phyloP scores from a whole-genome alignment of 2,329 filamentous ascomycete species.

The Colletotrichum lentis region DNA sequence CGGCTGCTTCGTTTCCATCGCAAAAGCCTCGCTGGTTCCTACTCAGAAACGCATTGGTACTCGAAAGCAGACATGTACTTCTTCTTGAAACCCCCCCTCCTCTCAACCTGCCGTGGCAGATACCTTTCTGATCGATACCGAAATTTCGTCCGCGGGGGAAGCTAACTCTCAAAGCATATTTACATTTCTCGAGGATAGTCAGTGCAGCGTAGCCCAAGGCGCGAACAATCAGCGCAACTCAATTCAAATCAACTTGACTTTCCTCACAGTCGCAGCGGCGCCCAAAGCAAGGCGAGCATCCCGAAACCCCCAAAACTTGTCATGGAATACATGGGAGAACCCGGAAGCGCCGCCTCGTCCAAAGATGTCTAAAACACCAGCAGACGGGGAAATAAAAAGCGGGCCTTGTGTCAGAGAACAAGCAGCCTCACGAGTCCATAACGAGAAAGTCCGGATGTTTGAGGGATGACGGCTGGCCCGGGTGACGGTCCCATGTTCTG shows the following conservation, averaged over 20 bases:
- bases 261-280: neutral
- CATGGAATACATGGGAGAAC: neutral
- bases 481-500: constrained; percentile 9
- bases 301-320: neutral
- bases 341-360: constrained; percentile 1
- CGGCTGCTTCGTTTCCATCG: neutral
- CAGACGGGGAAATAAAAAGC: neutral
- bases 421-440: neutral
- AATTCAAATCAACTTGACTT: constrained; percentile 13
- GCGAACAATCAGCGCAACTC: constrained; percentile 28
- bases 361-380: neutral
- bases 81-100: no score
- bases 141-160: neutral
- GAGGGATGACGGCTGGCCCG: neutral
- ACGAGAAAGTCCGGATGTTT: neutral
- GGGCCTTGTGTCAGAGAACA: constrained; percentile 6
- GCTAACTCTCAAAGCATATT: neutral
- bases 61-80: no score
- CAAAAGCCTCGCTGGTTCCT: neutral
- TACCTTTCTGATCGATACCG: no score
- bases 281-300: constrained; percentile 21
- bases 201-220: neutral
- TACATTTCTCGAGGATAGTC: neutral
- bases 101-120: neutral
- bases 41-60: neutral